These are phyloP conservation scores for Dimocarpus longan DNA, from an alignment of 345 rosid genomes.

Conservation along the genomic window DNA sequence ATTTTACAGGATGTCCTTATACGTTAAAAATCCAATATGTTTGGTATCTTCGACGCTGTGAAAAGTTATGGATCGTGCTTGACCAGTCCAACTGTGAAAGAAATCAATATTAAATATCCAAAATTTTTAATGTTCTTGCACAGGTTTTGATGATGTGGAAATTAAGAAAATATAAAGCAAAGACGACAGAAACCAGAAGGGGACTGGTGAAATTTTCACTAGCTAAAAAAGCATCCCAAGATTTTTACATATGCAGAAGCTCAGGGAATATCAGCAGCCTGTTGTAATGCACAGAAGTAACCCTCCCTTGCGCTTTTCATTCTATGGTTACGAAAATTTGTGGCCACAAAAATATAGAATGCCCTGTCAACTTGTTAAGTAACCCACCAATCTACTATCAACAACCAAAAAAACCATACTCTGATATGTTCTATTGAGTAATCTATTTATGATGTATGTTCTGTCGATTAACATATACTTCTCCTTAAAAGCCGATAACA, in stretches of 20 bases:
- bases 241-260: background rate
- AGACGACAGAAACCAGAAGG: background rate
- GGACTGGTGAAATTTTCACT: background rate
- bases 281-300: background rate
- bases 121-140: too few relatives aligned
- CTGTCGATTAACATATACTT: background rate
- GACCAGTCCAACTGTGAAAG: too few relatives aligned
- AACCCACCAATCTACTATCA: background rate
- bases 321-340: background rate
- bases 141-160: background rate
- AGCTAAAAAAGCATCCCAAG: background rate
- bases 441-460: background rate
- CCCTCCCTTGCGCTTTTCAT: background rate
- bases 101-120: background rate
- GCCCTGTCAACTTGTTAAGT: background rate
- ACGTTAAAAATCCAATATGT: too few relatives aligned
- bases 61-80: too few relatives aligned
- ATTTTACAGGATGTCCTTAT: too few relatives aligned
- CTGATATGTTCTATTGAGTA: background rate
- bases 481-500: background rate
- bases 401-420: background rate
- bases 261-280: background rate
- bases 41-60: too few relatives aligned
- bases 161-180: too few relatives aligned
- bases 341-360: background rate